Percentiles rank a stretch among this genome's conserved stretches.
Conservation (phyloP, 306 rosid genomes). For the Cicer cuneatum region DNA sequence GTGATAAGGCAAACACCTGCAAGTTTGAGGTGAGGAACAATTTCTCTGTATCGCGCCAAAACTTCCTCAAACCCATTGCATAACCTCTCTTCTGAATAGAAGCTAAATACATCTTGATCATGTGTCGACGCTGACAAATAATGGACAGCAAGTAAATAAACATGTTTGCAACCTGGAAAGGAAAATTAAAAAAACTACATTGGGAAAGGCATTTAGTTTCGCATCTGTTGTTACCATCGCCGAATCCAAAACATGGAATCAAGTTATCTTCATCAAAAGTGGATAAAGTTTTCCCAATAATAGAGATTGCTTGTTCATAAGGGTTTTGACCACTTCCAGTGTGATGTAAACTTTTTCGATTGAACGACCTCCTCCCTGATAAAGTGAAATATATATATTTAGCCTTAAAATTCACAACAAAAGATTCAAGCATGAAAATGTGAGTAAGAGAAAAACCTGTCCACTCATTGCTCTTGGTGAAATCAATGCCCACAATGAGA, state of each 20-base stretch:
- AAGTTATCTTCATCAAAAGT: constrained; percentile 81
- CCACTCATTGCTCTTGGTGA: constrained; percentile 95
- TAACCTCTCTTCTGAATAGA: constrained; percentile 55
- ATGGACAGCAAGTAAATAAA: constrained; percentile 12
- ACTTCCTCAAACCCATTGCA: constrained; percentile 87
- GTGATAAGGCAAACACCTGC: constrained; percentile 58
- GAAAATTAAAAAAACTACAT: constrained; percentile 11
- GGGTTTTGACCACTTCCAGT: constrained; percentile 66
- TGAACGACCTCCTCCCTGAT: constrained; percentile 83
- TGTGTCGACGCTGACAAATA: constrained; percentile 68
- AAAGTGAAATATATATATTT: constrained; percentile 33
- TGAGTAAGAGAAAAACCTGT: constrained; percentile 62
- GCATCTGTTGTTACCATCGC: constrained; percentile 65
- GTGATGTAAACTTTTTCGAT: constrained; percentile 75
- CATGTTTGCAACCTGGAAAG: constrained; percentile 28
- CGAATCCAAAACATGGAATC: constrained; percentile 89
- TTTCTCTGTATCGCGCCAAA: constrained; percentile 65
- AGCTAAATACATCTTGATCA: constrained; percentile 76
- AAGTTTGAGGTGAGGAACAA: constrained; percentile 68
- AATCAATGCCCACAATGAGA: constrained; percentile 88
- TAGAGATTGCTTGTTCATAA: constrained; percentile 82
- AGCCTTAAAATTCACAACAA: constrained; percentile 29
- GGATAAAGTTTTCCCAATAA: constrained; percentile 74
- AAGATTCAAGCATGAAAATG: constrained; percentile 39
- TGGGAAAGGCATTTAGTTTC: constrained; percentile 20